A percentile compares a stretch with the other conserved stretches of the same genome.
phyloP scores from a whole-genome alignment of 169 alveolate species.

The Eimeria maxima region DNA sequence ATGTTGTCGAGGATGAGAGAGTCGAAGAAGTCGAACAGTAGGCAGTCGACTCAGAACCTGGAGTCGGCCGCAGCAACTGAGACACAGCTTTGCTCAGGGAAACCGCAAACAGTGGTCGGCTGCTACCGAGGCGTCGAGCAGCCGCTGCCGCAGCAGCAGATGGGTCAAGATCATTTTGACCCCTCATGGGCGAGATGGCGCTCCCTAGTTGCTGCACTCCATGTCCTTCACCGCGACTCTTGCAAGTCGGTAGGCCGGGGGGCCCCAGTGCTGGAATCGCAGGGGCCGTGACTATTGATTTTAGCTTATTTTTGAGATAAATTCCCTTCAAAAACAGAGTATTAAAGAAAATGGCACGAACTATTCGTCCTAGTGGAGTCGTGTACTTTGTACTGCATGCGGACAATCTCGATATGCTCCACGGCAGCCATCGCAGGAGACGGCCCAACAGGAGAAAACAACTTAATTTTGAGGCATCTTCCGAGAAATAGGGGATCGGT shows the following conservation, averaged over 20 bases:
- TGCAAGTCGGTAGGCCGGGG: background rate
- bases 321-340: background rate
- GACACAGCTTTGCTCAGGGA: constrained; percentile 51
- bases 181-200: background rate
- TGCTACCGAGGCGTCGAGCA: constrained; percentile 66
- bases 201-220: background rate
- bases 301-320: background rate
- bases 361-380: background rate
- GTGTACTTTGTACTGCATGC: background rate
- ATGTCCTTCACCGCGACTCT: background rate
- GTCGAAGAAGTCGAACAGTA: background rate
- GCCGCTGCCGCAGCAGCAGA: constrained; percentile 73
- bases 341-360: background rate
- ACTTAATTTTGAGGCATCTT: background rate
- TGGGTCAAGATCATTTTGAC: background rate
- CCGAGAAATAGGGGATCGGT: background rate
- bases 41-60: background rate
- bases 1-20: background rate
- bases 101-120: constrained; percentile 58
- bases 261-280: background rate
- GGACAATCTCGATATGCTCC: constrained; percentile 18
- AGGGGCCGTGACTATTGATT: background rate
- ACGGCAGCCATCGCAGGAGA: background rate
- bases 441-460: background rate
- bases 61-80: constrained; percentile 25